phyloP scores from a whole-genome alignment of 257 asterid species.

The Phtheirospermum japonicum region DNA sequence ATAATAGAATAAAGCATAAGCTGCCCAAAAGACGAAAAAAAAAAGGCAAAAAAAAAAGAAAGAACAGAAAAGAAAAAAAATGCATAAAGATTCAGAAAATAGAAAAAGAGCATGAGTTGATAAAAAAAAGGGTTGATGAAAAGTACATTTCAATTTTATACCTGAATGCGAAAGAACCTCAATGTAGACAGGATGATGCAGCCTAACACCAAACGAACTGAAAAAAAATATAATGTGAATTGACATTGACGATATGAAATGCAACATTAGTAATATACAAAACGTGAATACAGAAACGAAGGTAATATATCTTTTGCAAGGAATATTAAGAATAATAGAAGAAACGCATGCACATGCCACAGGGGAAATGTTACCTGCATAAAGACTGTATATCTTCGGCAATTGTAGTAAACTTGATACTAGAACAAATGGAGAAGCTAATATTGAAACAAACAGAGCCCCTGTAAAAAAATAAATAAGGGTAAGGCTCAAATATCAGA shows the following conservation, averaged over 20 bases:
- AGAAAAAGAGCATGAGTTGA: too few species aligned
- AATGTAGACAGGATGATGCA: slow-evolving; percentile 57
- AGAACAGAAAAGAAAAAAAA: neutral
- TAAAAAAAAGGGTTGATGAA: neutral
- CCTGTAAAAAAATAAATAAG: slow-evolving; percentile 39
- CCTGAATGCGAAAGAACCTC: slow-evolving; percentile 83
- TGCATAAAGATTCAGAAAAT: neutral
- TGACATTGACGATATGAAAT: slow-evolving; percentile 7
- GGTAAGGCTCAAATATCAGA: neutral
- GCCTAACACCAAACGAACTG: slow-evolving; percentile 89
- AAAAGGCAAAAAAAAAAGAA: neutral
- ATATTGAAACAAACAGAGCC: slow-evolving; percentile 63
- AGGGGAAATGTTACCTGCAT: slow-evolving; percentile 50
- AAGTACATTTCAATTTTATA: slow-evolving; percentile 34
- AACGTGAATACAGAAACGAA: too few species aligned
- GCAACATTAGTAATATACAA: neutral
- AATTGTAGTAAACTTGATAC: slow-evolving; percentile 55
- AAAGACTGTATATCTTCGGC: slow-evolving; percentile 78
- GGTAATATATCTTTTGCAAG: too few species aligned
- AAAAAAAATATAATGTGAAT: slow-evolving; percentile 20
- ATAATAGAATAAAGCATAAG: neutral
- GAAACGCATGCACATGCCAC: neutral
- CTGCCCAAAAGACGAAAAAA: neutral
- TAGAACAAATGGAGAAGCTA: slow-evolving; percentile 74
- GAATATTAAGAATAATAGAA: too few species aligned